Conservation (phyloP, 176 grass and related monocot species). For the Oryza punctata region DNA sequence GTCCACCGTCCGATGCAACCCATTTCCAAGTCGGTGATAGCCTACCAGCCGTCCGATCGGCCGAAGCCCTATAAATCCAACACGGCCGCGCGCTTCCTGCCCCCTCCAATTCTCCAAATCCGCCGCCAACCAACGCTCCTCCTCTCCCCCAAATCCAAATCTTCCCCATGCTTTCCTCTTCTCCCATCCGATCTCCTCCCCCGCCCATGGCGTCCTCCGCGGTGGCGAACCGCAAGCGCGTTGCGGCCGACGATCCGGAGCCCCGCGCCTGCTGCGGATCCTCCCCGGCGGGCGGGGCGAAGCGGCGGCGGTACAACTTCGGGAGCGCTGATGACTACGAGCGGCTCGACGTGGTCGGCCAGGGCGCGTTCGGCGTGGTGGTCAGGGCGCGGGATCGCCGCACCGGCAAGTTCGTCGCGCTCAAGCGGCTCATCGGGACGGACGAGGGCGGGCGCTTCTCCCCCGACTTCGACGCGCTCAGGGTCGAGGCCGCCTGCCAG, state of each 20-base stretch:
- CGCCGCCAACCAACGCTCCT: too few species aligned
- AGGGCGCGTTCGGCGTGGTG: background rate
- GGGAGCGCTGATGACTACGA: too few species aligned
- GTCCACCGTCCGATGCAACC: too few species aligned
- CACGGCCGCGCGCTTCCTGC: too few species aligned
- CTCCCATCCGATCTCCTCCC: too few species aligned
- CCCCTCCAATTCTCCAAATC: too few species aligned
- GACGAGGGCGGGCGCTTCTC: background rate
- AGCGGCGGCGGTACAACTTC: background rate
- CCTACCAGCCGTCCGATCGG: too few species aligned
- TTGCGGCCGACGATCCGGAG: background rate
- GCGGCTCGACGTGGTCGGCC: background rate
- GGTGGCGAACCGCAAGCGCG: conserved; percentile 6
- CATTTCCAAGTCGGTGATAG: too few species aligned
- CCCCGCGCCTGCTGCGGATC: background rate
- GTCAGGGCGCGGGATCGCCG: conserved; percentile 10
- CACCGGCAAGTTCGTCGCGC: background rate
- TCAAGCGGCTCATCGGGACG: background rate
- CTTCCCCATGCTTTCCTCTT: too few species aligned
- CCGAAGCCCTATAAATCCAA: too few species aligned
- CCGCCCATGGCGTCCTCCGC: too few species aligned
- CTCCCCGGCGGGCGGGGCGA: background rate
- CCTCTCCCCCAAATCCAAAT: too few species aligned
- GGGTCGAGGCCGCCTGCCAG: background rate
- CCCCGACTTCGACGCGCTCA: background rate